Percentiles rank a stretch among this genome's conserved stretches.
Evolutionary conservation across 805 yeast species (phyloP).

Genomic region (Saccharomycopsis lassenensis): DNA sequence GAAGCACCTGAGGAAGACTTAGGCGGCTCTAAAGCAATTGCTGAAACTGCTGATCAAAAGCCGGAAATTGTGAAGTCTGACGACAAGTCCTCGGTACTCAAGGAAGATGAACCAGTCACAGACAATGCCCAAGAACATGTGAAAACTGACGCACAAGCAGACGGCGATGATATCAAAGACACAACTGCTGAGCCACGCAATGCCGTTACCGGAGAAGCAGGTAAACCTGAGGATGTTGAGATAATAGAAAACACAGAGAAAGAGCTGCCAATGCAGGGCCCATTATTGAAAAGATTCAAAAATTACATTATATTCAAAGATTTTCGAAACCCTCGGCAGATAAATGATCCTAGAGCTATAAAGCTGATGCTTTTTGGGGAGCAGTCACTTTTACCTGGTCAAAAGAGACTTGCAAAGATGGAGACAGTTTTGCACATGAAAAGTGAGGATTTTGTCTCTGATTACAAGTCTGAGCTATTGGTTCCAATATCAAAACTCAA

Average conservation of each 20-base stretch:
- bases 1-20: not conserved
- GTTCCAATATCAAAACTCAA: conserved; percentile 14
- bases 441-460: conserved; percentile 21
- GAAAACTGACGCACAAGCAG: not conserved
- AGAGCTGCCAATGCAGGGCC: conserved; percentile 41
- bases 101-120: no score
- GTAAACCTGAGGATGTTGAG: not conserved
- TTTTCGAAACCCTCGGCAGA: conserved; percentile 17
- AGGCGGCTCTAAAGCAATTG: no score
- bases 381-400: conserved; percentile 41
- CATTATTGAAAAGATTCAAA: conserved; percentile 47
- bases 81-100: no score
- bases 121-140: no score
- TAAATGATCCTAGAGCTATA: conserved; percentile 17
- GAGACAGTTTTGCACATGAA: conserved; percentile 39
- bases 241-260: not conserved
- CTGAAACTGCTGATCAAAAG: no score
- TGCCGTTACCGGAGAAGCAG: not conserved
- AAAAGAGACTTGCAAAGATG: conserved; percentile 40
- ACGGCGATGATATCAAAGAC: not conserved
- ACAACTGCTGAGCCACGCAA: not conserved
- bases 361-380: conserved; percentile 46
- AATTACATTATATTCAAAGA: conserved; percentile 38
- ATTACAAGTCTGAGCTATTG: conserved; percentile 12
- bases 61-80: no score